Base-by-base conservation (phyloP, 192 early-diverging fungal genomes). In the Gryganskiella cystojenkinii region DNA sequence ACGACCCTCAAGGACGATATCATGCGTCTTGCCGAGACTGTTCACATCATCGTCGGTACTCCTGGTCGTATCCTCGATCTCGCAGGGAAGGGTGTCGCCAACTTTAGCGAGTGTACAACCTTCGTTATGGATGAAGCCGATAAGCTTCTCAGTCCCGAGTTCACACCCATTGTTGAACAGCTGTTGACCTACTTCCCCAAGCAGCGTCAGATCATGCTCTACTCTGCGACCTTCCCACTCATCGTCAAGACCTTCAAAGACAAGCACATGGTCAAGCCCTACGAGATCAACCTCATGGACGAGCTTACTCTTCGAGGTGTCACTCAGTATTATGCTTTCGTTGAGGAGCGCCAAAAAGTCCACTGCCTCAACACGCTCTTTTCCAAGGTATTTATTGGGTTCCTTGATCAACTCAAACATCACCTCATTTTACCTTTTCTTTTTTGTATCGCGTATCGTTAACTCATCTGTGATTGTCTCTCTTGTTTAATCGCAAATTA, bases 281-380 rank as follows among this genome's bases (percentile, higher is more conserved):
- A 98, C 78, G 97, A 98, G 81, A 98, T 98, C 80, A 98, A 98
- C 67, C 83, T 98, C 34, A 98, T 98, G 97, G 97, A 98, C 61
- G 96, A 98, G 81, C 88, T 98, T 33, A 98, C 97, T 13, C 85
- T 98, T 70, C 90, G 92, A 53, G 97, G 97, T 74, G 93, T 98
- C 24, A 98, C 97, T 7, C 97, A 98, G 83, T 98, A 95, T 84
- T 98, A 98, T 79, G 97, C 97, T 43, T 98, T 95, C 84, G 96
- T 98, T 20, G 96, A 98, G 81, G 97, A 98, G 80, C 86, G 92
- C 58, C 97, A 98, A 70, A 98, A 98, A 82, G 97, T 98, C 6
- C 97, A 98, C 80, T 98, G 91, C 71, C 81, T 92, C 34, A 92
- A 92, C 75, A 92, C 91, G 13, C 86, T 98, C 11, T 98, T 98